A percentile compares a stretch with the other conserved stretches of the same genome.
Evolutionary conservation across 75 land plant species (phyloP).

Genomic region (Gnetum montanum): DNA sequence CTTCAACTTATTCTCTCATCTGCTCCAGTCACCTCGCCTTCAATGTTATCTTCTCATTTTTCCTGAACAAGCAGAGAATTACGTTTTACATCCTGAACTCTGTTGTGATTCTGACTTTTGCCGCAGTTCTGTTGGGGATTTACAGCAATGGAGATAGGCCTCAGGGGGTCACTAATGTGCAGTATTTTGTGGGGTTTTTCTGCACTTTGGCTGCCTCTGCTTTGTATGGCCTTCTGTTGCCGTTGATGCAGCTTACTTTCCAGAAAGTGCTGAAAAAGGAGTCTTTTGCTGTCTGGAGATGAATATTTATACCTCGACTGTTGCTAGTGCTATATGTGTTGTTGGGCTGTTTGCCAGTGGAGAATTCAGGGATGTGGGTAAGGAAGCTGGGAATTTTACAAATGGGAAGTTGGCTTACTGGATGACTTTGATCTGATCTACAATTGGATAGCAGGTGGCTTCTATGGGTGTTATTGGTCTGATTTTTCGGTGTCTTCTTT

Average conservation of each 20-base stretch:
- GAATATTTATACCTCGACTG: slow-evolving; percentile 30
- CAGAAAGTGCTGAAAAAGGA: slow-evolving; percentile 31
- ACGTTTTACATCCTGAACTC: slow-evolving; percentile 35
- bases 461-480: slow-evolving; percentile 34
- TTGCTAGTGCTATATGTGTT: slow-evolving; percentile 28
- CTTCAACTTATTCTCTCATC: slow-evolving; percentile 54
- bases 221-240: slow-evolving; percentile 35
- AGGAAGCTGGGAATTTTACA: slow-evolving; percentile 25
- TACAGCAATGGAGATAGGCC: slow-evolving; percentile 16
- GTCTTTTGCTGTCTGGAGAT: slow-evolving; percentile 38
- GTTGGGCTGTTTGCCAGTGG: slow-evolving; percentile 46
- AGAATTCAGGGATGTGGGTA: slow-evolving; percentile 23
- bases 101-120: slow-evolving; percentile 40
- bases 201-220: slow-evolving; percentile 60
- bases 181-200: slow-evolving; percentile 35
- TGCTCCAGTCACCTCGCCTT: slow-evolving; percentile 56
- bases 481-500: slow-evolving; percentile 53
- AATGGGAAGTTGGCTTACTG: slow-evolving; percentile 33
- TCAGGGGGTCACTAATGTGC: neutral
- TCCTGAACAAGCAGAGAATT: slow-evolving; percentile 43
- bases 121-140: slow-evolving; percentile 34
- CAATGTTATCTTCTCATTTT: slow-evolving; percentile 42
- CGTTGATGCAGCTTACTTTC: slow-evolving; percentile 38
- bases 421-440: slow-evolving; percentile 45
- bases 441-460: slow-evolving; percentile 42